Percentiles rank a stretch among this genome's conserved stretches.
Evolutionary conservation across 768 basidiomycete species (phyloP).

Genomic region (Serendipita sp.): DNA sequence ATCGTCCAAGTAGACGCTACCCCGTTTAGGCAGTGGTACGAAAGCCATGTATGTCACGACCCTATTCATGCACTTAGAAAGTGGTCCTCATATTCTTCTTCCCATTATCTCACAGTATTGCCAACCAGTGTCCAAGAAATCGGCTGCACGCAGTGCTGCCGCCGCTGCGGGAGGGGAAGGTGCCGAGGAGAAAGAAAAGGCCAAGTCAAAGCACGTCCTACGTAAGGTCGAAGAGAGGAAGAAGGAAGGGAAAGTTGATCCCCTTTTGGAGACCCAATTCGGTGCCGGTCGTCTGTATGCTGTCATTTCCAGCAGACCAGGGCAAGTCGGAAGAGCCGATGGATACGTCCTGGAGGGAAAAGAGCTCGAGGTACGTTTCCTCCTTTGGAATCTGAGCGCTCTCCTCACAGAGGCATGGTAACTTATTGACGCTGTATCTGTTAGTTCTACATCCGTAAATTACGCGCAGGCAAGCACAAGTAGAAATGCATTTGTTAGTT

Average conservation of each 20-base stretch:
- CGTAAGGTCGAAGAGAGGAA: constrained; percentile 78
- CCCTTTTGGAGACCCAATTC: constrained; percentile 78
- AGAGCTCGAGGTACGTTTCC: constrained; percentile 72
- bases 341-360: constrained; percentile 97
- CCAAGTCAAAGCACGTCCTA: constrained; percentile 81
- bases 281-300: constrained; percentile 93
- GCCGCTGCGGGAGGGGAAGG: constrained; percentile 24
- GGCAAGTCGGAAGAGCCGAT: constrained; percentile 91
- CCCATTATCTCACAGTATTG: constrained; percentile 52
- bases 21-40: constrained; percentile 99
- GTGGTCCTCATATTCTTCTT: constrained; percentile 9
- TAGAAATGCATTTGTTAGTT: neutral
- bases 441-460: constrained; percentile 5
- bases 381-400: neutral
- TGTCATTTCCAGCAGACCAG: constrained; percentile 82
- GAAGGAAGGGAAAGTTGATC: constrained; percentile 89
- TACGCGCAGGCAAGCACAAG: constrained; percentile 4
- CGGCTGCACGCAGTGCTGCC: constrained; percentile 42
- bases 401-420: neutral
- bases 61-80: neutral
- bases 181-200: constrained; percentile 36
- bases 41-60: constrained; percentile 66
- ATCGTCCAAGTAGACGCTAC: constrained; percentile 97
- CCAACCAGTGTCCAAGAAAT: constrained; percentile 81
- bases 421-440: neutral